Evolutionary conservation across 208 protist species (phyloP), one percentile per base, ranked within the genome.

Genomic region (Acanthamoeba triangularis): DNA sequence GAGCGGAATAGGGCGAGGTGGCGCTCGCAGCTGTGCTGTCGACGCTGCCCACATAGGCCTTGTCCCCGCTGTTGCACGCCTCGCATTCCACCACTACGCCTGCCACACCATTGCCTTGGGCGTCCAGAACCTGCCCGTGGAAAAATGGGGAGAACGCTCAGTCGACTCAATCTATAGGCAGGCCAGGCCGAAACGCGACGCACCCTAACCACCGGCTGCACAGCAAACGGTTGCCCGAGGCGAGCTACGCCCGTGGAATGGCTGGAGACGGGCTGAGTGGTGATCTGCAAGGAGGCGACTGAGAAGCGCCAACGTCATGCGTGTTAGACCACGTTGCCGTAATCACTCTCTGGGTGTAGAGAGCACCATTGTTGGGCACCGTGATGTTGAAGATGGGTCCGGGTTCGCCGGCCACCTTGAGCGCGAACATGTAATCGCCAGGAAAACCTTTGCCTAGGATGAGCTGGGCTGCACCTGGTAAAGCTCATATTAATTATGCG

Each of bases 311-410:
- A 13, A 54, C 8, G 49, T 54, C 13, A 76, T 16, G 16, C 52
- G 8, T 56, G 8, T 11, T 11, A 20, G 14, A 56, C 14, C 52
- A 13, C 14, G 16, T 20, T 1, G 52, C 52, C 52, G 10, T 20
- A 18, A 18, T 18, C 52, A 56, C 52, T 18, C 5, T 1, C 14
- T 56, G 14, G 16, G 52, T 13, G 8, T 1, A n/a, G 18, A 20
- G 41, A 35, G 74, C 30, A 82, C 74, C 74, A 0, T 47, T 0
- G 37, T 18, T 82, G 74, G 33, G 6, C 8, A 82, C 13, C 11
- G 74, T 82, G 41, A 88, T 37, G 52, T 88, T 63, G 47, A 88
- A 88, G n/a, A 41, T 30, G 30, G 80, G 80, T 4, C 80, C 80
- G 1, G 80, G 80, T 49, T 63, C 28, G 25, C 49, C 80, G 28